A percentile compares a stretch with the other conserved stretches of the same genome.
Evolutionary conservation across 441 rosid species (phyloP).

Genomic region (Cnidoscolus chayamansa): DNA sequence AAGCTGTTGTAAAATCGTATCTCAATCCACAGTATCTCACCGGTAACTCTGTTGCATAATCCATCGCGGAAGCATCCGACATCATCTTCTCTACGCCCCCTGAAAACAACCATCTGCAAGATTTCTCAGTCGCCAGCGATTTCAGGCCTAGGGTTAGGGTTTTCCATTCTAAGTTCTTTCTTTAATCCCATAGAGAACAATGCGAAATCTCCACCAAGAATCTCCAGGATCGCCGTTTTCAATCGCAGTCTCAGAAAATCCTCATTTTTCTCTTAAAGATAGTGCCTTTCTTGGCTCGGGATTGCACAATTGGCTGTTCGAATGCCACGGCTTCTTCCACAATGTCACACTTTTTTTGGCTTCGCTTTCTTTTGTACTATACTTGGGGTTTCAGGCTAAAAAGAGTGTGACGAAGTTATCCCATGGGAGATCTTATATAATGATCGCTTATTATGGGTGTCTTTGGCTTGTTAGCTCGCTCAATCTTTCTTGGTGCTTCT

Average conservation of each 20-base stretch:
- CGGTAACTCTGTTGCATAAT: background rate
- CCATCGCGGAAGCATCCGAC: background rate
- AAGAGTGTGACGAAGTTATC: conserved; percentile 63
- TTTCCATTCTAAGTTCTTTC: background rate
- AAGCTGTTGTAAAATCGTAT: no score
- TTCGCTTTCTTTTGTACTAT: conserved; percentile 58
- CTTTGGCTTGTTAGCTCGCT: conserved; percentile 90
- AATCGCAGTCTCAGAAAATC: conserved; percentile 31
- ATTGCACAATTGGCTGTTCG: conserved; percentile 51
- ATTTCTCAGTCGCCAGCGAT: background rate
- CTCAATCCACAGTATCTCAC: no score
- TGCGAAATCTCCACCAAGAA: conserved; percentile 36
- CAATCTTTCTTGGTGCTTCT: conserved; percentile 76
- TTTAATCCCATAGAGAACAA: conserved; percentile 25
- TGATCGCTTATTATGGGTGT: conserved; percentile 69
- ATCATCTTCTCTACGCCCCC: background rate
- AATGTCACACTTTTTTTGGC: conserved; percentile 50
- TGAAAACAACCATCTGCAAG: background rate
- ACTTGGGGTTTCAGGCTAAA: conserved; percentile 65
- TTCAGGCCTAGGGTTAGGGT: conserved; percentile 1
- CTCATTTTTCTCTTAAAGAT: conserved; percentile 31
- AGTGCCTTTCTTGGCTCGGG: conserved; percentile 27
- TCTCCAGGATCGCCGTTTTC: conserved; percentile 34
- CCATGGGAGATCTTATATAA: conserved; percentile 70
- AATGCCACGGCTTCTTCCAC: conserved; percentile 81